Evolutionary conservation across 129 eudicot species (phyloP).

Genomic region (Helianthus tuberosus): DNA sequence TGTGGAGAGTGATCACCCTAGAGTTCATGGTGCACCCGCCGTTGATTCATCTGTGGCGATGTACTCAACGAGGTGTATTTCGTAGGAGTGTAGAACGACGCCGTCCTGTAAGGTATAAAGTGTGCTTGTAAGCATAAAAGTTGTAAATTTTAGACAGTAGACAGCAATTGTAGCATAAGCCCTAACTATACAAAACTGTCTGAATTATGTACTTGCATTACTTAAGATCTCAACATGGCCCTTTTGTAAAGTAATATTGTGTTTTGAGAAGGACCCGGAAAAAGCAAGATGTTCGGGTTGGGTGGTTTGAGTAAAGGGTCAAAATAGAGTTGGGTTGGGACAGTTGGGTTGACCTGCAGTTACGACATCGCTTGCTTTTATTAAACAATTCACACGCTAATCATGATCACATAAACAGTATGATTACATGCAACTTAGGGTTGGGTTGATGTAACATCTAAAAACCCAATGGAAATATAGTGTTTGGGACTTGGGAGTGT

Average conservation of each 20-base stretch:
- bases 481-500: too few species aligned
- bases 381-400: too few species aligned
- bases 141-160: background rate
- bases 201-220: background rate
- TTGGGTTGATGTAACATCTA: too few species aligned
- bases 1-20: slow-evolving; percentile 83
- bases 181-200: background rate
- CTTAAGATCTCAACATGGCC: background rate
- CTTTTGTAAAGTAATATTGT: background rate
- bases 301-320: background rate
- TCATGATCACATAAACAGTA: background rate
- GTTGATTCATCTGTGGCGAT: slow-evolving; percentile 55
- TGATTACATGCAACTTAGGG: too few species aligned
- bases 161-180: background rate
- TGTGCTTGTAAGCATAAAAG: too few species aligned
- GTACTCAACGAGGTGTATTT: slow-evolving; percentile 62
- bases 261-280: background rate
- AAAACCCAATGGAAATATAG: too few species aligned
- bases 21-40: slow-evolving; percentile 35
- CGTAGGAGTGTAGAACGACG: slow-evolving; percentile 16
- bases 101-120: slow-evolving; percentile 23
- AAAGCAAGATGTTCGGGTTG: background rate
- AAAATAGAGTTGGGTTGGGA: background rate
- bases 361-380: background rate
- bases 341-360: background rate